Conservation (phyloP, 352 stramenopile genomes). For the Pythium sp. region DNA sequence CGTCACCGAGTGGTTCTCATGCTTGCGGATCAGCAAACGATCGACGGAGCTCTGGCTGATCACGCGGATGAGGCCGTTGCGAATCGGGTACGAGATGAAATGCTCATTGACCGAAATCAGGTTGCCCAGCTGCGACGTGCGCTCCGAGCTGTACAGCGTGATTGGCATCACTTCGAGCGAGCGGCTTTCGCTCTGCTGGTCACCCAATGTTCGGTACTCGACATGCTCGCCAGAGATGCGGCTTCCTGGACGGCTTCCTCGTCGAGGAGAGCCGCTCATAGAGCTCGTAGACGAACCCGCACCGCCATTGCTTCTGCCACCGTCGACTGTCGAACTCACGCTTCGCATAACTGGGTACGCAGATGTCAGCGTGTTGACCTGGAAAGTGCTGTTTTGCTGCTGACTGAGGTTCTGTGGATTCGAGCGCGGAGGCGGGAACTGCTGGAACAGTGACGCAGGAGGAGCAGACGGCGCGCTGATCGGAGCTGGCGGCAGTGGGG, state of each 20-base stretch:
- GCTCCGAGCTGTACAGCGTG: slow-evolving; percentile 79
- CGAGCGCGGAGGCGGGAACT: slow-evolving; percentile 28
- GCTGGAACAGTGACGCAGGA: slow-evolving; percentile 24
- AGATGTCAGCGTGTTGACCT: slow-evolving; percentile 4
- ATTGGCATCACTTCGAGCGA: slow-evolving; percentile 84
- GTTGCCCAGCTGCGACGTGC: slow-evolving; percentile 64
- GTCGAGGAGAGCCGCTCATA: slow-evolving; percentile 38
- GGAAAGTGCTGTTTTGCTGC: slow-evolving; percentile 12
- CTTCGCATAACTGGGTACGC: slow-evolving; percentile 30
- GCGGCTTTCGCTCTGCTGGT: slow-evolving; percentile 36
- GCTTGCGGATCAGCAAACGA: slow-evolving; percentile 66
- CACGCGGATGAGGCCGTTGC: slow-evolving; percentile 81
- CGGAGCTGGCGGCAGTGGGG: slow-evolving; percentile 31
- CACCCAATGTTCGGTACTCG: slow-evolving; percentile 49
- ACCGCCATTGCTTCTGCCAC: slow-evolving; percentile 36
- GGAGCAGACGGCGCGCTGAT: slow-evolving; percentile 28
- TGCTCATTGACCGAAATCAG: slow-evolving; percentile 81
- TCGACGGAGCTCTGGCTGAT: slow-evolving; percentile 80
- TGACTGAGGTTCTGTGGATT: slow-evolving; percentile 9
- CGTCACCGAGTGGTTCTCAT: slow-evolving; percentile 68
- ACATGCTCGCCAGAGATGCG: slow-evolving; percentile 46
- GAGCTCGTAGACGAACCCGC: slow-evolving; percentile 39
- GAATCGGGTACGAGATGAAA: slow-evolving; percentile 86
- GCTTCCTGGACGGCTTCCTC: slow-evolving; percentile 41
- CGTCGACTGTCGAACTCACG: slow-evolving; percentile 35